A percentile compares a stretch with the other conserved stretches of the same genome.
Evolutionary conservation across 2,329 filamentous ascomycete species (phyloP).

Genomic region (Diaporthe aspalathi): DNA sequence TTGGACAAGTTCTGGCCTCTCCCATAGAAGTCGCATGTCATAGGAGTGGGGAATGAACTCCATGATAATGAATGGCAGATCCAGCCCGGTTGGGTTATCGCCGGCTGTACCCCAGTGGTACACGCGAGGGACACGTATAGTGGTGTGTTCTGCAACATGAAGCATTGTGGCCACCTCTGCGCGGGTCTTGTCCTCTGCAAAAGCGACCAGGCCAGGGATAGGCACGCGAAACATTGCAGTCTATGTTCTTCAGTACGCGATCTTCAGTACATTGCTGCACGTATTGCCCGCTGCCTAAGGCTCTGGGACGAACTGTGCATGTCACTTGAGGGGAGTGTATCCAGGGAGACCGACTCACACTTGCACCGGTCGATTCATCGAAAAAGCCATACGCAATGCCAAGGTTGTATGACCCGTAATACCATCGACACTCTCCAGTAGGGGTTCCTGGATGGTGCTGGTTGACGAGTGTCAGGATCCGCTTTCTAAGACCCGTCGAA

Average conservation of each 20-base stretch:
- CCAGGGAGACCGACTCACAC: background rate
- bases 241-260: background rate
- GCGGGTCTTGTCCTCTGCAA: background rate
- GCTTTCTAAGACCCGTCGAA: background rate
- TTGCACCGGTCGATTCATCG: background rate
- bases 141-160: conserved; percentile 4
- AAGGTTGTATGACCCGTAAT: conserved; percentile 11
- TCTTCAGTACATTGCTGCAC: background rate
- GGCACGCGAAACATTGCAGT: background rate
- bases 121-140: conserved; percentile 8
- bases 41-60: conserved; percentile 9
- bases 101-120: background rate
- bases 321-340: background rate
- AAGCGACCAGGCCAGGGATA: background rate
- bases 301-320: background rate
- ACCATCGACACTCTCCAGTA: background rate
- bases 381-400: background rate
- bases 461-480: background rate
- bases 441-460: conserved; percentile 3
- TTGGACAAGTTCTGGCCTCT: background rate
- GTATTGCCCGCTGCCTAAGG: background rate
- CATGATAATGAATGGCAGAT: background rate
- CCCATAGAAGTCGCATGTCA: background rate
- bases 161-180: conserved; percentile 1
- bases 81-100: conserved; percentile 1